Base-by-base conservation (phyloP, 306 rosid species). In the Quercus robur region DNA sequence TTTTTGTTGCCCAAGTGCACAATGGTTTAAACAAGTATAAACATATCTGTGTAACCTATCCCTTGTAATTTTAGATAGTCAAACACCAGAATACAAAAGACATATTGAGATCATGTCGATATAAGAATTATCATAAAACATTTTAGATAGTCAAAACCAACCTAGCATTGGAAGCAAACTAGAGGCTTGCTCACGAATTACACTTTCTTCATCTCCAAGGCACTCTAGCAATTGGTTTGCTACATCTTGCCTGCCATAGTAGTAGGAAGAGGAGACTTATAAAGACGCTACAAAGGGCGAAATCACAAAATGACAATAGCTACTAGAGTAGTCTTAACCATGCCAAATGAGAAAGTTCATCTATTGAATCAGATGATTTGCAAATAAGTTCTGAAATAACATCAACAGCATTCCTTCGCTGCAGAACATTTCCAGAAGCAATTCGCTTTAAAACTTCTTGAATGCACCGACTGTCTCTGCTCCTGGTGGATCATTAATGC, bases 351-450 rank as follows among this genome's bases (percentile, higher is more conserved):
- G 89, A 63, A 80, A 81, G 86, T 71, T 38, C 72, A 69, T 62
- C 76, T 20, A 80, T 73, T 80, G 90, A 78, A 75, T 84, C 84
- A 56, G 88, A 81, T 49, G 89, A 84, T 74, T 81, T 75, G 77
- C 75, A 85, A 78, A 94, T 72, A 72, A 93, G 81, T 79, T 91
- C 93, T 74, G 93, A 86, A 76, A 93, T 75, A 82, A 94, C 97
- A 80, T 91, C 95, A 85, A 94, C 78, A 17, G 95, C 97, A 87
- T 93, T 93, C 83, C 90, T 88, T 84, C 97, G 91, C 82, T 90
- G 97, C 41, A 84, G 81, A 87, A 84, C 63, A 79, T 82, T 84
- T 83, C 79, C 91, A 59, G 91, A 87, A 84, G 85, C 76, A 81
- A 93, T 90, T 33, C 88, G 90, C 84, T 90, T 78, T 23, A 94